A percentile compares a stretch with the other conserved stretches of the same genome.
Evolutionary conservation across 768 basidiomycete genomes (phyloP).

Genomic region (Termitomyces sp.): DNA sequence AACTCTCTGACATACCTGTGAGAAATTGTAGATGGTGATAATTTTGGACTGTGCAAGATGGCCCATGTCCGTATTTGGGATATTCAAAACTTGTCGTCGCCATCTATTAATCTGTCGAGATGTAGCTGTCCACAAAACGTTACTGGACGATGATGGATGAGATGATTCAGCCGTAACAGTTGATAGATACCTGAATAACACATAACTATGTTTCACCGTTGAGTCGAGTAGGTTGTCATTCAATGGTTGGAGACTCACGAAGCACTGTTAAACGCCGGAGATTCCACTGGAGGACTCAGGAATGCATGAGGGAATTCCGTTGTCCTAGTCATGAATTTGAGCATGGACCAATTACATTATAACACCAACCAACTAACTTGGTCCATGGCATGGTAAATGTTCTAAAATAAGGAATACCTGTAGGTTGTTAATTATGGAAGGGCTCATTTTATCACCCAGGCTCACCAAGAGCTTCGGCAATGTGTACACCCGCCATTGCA

Average conservation of each 20-base stretch:
- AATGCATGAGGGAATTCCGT: conserved; percentile 61
- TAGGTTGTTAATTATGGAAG: conserved; percentile 19
- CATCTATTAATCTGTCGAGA: conserved; percentile 62
- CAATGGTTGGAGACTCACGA: conserved; percentile 29
- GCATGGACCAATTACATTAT: not conserved
- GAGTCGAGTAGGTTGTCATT: not conserved
- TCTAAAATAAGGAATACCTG: conserved; percentile 56
- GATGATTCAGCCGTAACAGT: not conserved
- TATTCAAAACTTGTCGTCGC: conserved; percentile 44
- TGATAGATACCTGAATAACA: conserved; percentile 46
- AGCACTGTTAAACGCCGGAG: conserved; percentile 55
- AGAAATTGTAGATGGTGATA: conserved; percentile 64
- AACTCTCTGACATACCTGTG: conserved; percentile 27
- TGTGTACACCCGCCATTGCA: conserved; percentile 67
- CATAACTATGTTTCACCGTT: conserved; percentile 31
- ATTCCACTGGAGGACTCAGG: conserved; percentile 55
- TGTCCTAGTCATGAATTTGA: conserved; percentile 29
- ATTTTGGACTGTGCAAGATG: conserved; percentile 55
- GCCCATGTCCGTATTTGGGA: conserved; percentile 53
- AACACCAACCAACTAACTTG: conserved; percentile 27
- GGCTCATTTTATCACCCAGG: not conserved
- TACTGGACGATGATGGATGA: conserved; percentile 18
- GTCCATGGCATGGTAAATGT: conserved; percentile 62
- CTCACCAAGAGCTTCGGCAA: conserved; percentile 58
- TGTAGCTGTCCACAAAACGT: conserved; percentile 64